These are phyloP conservation scores for Colletotrichum lentis DNA, from an alignment of 2,329 filamentous ascomycete species.

Conservation along the genomic window DNA sequence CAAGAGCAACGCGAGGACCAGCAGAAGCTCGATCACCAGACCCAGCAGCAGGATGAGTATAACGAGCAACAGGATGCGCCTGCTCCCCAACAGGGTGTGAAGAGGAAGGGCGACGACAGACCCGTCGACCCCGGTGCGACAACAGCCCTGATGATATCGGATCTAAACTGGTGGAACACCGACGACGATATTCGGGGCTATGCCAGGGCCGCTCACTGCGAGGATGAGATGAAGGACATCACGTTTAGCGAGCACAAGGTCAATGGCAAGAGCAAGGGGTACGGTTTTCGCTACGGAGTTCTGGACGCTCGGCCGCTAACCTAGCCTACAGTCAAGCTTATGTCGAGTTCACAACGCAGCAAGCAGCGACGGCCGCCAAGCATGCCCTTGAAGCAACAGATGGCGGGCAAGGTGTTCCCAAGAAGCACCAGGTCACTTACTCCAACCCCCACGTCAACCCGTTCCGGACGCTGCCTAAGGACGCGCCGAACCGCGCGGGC, in stretches of 20 bases:
- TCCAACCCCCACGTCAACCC: constrained; percentile 81
- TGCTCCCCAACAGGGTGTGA: constrained; percentile 62
- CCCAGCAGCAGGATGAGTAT: constrained; percentile 42
- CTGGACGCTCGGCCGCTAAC: constrained; percentile 5
- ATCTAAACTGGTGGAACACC: constrained; percentile 95
- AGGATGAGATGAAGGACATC: constrained; percentile 87
- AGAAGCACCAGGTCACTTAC: constrained; percentile 78
- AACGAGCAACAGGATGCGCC: constrained; percentile 42
- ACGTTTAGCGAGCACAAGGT: constrained; percentile 99
- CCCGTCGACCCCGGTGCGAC: constrained; percentile 68
- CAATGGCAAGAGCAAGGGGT: constrained; percentile 99
- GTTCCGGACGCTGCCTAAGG: constrained; percentile 90
- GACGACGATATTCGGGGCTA: constrained; percentile 94
- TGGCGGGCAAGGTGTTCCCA: constrained; percentile 64
- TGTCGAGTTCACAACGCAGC: constrained; percentile 82
- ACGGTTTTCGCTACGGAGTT: constrained; percentile 46
- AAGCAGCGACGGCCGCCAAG: constrained; percentile 87
- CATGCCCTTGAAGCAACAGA: constrained; percentile 76
- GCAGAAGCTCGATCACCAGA: constrained; percentile 49
- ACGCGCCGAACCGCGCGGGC: constrained; percentile 75
- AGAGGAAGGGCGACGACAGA: constrained; percentile 68
- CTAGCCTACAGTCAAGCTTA: constrained; percentile 71
- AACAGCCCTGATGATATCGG: constrained; percentile 82
- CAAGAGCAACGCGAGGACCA: constrained; percentile 48
- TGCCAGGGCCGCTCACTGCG: constrained; percentile 79